These are phyloP conservation scores for Bipolaris gigantea DNA, from an alignment of 2,329 filamentous ascomycete species.

Conservation along the genomic window DNA sequence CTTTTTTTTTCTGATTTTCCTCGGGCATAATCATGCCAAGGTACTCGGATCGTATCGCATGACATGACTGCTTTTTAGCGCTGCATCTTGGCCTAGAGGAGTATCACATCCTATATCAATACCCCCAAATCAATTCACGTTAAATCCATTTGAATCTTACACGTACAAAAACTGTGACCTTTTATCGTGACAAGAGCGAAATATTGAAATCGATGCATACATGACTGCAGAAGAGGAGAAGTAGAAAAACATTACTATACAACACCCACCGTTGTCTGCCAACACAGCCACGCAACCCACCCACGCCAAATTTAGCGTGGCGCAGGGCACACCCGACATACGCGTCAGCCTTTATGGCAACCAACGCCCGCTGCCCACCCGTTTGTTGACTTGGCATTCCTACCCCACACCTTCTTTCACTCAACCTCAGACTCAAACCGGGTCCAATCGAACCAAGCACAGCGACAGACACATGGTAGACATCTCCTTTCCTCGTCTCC, in stretches of 20 bases:
- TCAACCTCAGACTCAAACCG: no score
- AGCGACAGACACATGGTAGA: no score
- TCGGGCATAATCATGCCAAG: neutral
- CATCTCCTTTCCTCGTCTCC: no score
- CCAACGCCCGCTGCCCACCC: no score
- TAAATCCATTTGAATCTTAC: no score
- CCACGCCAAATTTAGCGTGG: constrained; percentile 27
- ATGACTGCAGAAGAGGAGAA: neutral
- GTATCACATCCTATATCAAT: neutral
- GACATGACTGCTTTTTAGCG: neutral
- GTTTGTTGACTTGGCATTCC: no score
- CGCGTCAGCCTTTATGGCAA: constrained; percentile 14
- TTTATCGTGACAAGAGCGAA: neutral
- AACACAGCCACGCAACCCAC: constrained; percentile 14
- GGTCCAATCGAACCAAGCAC: no score
- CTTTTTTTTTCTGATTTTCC: neutral
- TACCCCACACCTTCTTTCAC: no score
- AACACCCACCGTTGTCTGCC: constrained; percentile 1
- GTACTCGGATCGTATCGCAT: neutral
- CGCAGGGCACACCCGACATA: constrained; percentile 20
- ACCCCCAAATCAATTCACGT: neutral
- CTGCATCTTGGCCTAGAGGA: neutral
- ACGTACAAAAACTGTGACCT: neutral
- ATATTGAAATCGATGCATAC: no score
- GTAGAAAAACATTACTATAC: neutral